These are phyloP conservation scores for Astrothelium macrocarpum DNA, from an alignment of 495 filamentous ascomycete genomes.

Conservation along the genomic window DNA sequence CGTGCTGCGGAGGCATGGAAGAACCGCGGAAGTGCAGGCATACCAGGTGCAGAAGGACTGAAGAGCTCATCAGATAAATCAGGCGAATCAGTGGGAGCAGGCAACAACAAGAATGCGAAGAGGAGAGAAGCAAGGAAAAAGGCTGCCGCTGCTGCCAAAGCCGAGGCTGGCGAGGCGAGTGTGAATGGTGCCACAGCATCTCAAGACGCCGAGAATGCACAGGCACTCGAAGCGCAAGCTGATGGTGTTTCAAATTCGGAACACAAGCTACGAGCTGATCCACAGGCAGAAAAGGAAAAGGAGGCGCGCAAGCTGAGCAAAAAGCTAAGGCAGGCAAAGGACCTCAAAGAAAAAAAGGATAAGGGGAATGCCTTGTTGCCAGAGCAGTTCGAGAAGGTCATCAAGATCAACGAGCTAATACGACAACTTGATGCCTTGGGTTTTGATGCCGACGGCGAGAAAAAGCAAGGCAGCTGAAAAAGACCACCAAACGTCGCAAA, in stretches of 20 bases:
- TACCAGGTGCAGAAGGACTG: constrained; percentile 68
- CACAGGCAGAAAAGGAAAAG: constrained; percentile 78
- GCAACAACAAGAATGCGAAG: constrained; percentile 86
- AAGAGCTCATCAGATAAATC: constrained; percentile 41
- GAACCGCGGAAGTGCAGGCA: constrained; percentile 62
- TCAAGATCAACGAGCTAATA: constrained; percentile 89
- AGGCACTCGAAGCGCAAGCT: constrained; percentile 27
- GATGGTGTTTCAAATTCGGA: constrained; percentile 21
- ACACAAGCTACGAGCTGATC: constrained; percentile 35
- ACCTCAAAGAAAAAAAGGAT: constrained; percentile 85
- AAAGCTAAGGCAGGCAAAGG: constrained; percentile 86
- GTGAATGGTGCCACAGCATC: constrained; percentile 23
- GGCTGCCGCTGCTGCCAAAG: constrained; percentile 49
- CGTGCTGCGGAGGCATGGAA: constrained; percentile 79
- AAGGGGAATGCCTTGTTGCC: constrained; percentile 71
- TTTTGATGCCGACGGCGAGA: constrained; percentile 59
- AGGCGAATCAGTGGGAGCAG: constrained; percentile 32
- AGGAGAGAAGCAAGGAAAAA: constrained; percentile 80
- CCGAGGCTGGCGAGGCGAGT: constrained; percentile 25
- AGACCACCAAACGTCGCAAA: no score
- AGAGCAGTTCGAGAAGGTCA: constrained; percentile 95
- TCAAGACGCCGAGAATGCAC: constrained; percentile 33
- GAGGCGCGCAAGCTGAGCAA: constrained; percentile 90
- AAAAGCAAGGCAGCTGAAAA: constrained; percentile 27
- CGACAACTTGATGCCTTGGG: constrained; percentile 79